Evolutionary conservation across 2,329 filamentous ascomycete genomes (phyloP), one percentile per base, ranked within the genome.

Genomic region (Microcyclosporella mali): DNA sequence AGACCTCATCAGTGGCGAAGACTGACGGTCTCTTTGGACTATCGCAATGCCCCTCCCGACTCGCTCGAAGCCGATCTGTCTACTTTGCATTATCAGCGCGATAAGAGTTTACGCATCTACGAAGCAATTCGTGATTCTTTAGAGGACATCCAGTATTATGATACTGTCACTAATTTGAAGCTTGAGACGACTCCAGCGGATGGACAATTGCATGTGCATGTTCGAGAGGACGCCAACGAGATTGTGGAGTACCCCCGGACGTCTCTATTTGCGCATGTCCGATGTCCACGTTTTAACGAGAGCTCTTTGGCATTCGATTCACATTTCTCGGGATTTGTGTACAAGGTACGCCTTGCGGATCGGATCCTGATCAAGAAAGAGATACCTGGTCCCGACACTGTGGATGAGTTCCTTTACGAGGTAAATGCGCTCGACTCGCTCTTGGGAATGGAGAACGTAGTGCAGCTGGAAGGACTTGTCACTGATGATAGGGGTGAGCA

Each of bases 341-440:
- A 97, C 73, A 94, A 94, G 63, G 88, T 98, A 43, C 75, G 71
- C 11, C 78, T 88, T 28, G 71, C 78, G 45, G 81, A 78, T 8
- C 70, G 75, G 44, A 70, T 79, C 1, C 83, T 88, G 56, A 95
- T 98, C 67, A 97, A 97, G 66, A 98, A 98, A 64, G 92, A 98
- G 61, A 97, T 98, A 12, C 92, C 92, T 1, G 89, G 90, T 1
- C 90, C 89, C 2, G 90, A 97, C 57, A 92, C 87, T 0, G 83
- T 97, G 15, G 90, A 97, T 50, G 92, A 97, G 63, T 98, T 98
- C 59, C 71, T 97, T 2, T 98, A 98, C 64, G 92, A 98, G 67
- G 85, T 95, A 62, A 95, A 97, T 63, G 90, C 90, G 3, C 78
- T 98, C n/a, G 82, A 85, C 63, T 79, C 80, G 21, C 72, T 98